Evolutionary conservation across 2,329 filamentous ascomycete species (phyloP).

Genomic region (Aspergillus glaucus): DNA sequence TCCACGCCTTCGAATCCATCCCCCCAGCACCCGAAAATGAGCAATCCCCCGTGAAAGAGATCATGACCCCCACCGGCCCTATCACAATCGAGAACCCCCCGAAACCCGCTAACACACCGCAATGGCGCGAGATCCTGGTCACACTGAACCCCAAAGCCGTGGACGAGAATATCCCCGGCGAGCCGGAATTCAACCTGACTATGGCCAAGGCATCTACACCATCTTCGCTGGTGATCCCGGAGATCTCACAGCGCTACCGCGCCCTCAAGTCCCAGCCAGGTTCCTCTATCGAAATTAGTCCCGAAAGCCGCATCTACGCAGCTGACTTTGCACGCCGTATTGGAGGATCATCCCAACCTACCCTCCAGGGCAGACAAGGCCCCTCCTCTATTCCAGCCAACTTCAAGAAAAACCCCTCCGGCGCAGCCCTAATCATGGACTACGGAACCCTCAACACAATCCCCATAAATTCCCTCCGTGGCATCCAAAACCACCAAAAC

Average conservation of each 20-base stretch:
- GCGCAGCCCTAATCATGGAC: slow-evolving; percentile 90
- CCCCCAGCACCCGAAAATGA: slow-evolving; percentile 39
- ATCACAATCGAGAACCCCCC: slow-evolving; percentile 39
- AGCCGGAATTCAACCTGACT: slow-evolving; percentile 82
- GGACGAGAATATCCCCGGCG: slow-evolving; percentile 41
- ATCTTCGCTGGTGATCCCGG: slow-evolving; percentile 77
- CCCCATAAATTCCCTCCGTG: slow-evolving; percentile 82
- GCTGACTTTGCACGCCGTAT: slow-evolving; percentile 79
- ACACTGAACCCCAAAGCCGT: slow-evolving; percentile 58
- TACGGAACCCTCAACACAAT: slow-evolving; percentile 77
- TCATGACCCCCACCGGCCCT: slow-evolving; percentile 44
- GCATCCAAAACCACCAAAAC: slow-evolving; percentile 69
- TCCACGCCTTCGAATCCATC: slow-evolving; percentile 86
- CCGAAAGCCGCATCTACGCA: slow-evolving; percentile 74
- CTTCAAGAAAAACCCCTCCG: slow-evolving; percentile 59
- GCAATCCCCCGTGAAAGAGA: slow-evolving; percentile 44
- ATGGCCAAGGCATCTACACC: slow-evolving; percentile 69
- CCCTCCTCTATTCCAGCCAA: slow-evolving; percentile 21
- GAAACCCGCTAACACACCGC: slow-evolving; percentile 40
- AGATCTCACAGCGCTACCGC: slow-evolving; percentile 71
- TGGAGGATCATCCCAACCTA: slow-evolving; percentile 54
- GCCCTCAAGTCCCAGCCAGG: slow-evolving; percentile 61
- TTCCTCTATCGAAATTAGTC: slow-evolving; percentile 81
- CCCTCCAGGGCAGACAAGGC: slow-evolving; percentile 7
- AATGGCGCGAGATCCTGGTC: slow-evolving; percentile 81